phyloP scores from a whole-genome alignment of 352 stramenopile species.

The Pythium myriotylum region DNA sequence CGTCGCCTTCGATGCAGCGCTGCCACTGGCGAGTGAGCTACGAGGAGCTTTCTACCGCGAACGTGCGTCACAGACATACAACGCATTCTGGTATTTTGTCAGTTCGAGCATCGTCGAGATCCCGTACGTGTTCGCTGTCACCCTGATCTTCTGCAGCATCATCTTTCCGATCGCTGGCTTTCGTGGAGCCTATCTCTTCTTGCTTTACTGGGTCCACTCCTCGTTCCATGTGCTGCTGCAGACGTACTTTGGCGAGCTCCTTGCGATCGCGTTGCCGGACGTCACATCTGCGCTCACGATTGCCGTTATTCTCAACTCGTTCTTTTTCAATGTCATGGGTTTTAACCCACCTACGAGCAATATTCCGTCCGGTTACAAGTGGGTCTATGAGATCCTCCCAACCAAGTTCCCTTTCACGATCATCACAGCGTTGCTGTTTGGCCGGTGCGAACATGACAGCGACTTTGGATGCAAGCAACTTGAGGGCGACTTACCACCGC shows the following conservation, averaged over 20 bases:
- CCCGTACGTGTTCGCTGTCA: slow-evolving; percentile 55
- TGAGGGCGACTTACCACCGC: too few species aligned
- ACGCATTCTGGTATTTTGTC: too few species aligned
- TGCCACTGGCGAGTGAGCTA: slow-evolving; percentile 69
- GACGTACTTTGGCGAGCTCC: slow-evolving; percentile 31
- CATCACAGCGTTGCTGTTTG: too few species aligned
- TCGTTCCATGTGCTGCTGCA: slow-evolving; percentile 30
- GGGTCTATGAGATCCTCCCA: too few species aligned
- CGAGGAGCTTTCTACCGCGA: slow-evolving; percentile 93
- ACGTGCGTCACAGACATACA: slow-evolving; percentile 85
- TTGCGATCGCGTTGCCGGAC: slow-evolving; percentile 26
- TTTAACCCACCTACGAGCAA: slow-evolving; percentile 32
- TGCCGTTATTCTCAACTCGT: slow-evolving; percentile 45
- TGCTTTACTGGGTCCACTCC: slow-evolving; percentile 33
- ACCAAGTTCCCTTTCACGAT: too few species aligned
- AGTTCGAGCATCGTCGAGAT: too few species aligned
- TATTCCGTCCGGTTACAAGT: slow-evolving; percentile 32
- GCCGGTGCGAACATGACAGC: too few species aligned
- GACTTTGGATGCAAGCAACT: too few species aligned
- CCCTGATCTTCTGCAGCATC: slow-evolving; percentile 27
- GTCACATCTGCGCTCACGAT: slow-evolving; percentile 28
- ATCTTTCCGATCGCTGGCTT: slow-evolving; percentile 37
- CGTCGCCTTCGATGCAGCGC: slow-evolving; percentile 57
- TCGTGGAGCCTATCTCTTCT: slow-evolving; percentile 7
- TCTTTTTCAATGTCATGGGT: slow-evolving; percentile 53